These are phyloP conservation scores for Magnolia sinica DNA, from an alignment of 164 flowering plant species.

Conservation along the genomic window DNA sequence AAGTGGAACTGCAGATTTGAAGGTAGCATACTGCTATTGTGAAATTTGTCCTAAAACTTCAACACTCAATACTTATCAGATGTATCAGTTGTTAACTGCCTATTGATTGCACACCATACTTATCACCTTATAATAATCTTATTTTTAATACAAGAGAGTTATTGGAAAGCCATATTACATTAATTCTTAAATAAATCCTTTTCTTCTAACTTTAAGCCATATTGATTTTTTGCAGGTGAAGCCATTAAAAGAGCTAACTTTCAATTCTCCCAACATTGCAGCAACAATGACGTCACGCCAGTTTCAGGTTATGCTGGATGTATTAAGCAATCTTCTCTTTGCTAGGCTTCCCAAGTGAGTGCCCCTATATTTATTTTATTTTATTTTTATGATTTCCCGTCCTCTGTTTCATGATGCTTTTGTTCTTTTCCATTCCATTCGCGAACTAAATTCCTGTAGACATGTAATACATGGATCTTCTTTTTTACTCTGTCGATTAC, in stretches of 20 bases:
- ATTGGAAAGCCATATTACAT: not conserved
- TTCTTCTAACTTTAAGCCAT: not conserved
- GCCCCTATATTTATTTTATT: constrained; percentile 10
- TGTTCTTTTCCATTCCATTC: not conserved
- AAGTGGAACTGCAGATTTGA: constrained; percentile 92
- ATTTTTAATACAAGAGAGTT: not conserved
- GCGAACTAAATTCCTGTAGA: not conserved
- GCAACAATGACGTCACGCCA: constrained; percentile 94
- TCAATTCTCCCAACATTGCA: constrained; percentile 71
- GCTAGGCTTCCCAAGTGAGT: constrained; percentile 85
- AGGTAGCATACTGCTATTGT: constrained; percentile 40
- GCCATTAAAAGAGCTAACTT: constrained; percentile 78
- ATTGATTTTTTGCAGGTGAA: constrained; percentile 53
- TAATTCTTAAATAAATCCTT: not conserved
- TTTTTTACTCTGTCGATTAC: no score
- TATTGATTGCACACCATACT: not conserved
- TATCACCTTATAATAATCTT: not conserved
- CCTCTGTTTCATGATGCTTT: not conserved
- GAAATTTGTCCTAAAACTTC: not conserved
- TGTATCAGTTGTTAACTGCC: constrained; percentile 5
- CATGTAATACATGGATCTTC: no score
- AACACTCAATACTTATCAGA: not conserved
- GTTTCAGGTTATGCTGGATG: constrained; percentile 89
- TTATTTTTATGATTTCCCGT: not conserved
- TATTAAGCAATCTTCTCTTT: constrained; percentile 79